A percentile compares a stretch with the other conserved stretches of the same genome.
Conservation (phyloP, 1,284 basidiomycete genomes). For the Ustilago bromivora region DNA sequence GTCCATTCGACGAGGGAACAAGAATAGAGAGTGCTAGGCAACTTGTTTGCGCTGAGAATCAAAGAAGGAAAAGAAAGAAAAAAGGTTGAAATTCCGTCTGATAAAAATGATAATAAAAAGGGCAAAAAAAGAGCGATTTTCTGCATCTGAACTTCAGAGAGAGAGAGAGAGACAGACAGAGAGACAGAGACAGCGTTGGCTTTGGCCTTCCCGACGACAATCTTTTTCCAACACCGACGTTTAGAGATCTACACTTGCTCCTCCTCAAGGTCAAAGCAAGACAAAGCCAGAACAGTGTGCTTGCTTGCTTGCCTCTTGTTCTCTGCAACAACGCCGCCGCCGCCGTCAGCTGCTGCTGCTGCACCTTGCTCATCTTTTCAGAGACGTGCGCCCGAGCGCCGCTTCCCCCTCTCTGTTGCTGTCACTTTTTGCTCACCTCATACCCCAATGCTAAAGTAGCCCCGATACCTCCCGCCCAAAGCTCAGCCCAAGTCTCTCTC, state of each 20-base stretch:
- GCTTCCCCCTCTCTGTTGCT: neutral
- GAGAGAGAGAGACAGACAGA: neutral
- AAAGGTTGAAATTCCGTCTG: neutral
- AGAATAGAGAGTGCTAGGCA: neutral
- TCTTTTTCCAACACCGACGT: constrained; percentile 1
- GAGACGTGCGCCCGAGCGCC: constrained; percentile 8
- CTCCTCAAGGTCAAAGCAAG: no score
- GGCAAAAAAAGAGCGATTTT: neutral
- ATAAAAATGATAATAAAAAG: neutral
- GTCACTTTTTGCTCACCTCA: neutral
- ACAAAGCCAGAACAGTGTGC: neutral
- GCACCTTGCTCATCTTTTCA: constrained; percentile 9
- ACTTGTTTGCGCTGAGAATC: constrained; percentile 3
- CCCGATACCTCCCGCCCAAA: constrained; percentile 9
- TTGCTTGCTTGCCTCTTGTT: neutral
- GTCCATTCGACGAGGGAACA: neutral
- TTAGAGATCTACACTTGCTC: neutral
- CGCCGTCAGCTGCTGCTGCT: neutral
- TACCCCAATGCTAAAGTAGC: constrained; percentile 2
- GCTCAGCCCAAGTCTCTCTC: neutral
- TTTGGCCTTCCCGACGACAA: neutral
- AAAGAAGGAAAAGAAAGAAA: neutral
- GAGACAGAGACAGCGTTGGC: neutral
- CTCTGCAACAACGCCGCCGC: neutral
- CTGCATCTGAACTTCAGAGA: neutral